phyloP scores from a whole-genome alignment of 2,329 filamentous ascomycete species.

The Pseudogymnoascus sp. region DNA sequence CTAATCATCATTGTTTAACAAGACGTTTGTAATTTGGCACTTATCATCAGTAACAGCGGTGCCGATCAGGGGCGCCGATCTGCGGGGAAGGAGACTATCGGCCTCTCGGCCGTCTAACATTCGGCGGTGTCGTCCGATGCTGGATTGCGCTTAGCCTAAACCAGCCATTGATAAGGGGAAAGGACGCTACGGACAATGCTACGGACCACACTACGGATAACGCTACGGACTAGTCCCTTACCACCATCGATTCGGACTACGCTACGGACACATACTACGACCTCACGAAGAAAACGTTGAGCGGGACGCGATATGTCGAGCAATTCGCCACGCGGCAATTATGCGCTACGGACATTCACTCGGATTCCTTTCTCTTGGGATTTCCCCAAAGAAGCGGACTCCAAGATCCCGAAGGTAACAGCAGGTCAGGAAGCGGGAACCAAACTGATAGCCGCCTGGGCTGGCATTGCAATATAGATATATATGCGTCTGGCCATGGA shows the following conservation, averaged over 20 bases:
- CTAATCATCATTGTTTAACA: neutral
- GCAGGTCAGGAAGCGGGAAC: neutral
- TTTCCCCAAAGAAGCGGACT: neutral
- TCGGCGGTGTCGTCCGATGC: neutral
- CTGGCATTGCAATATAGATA: neutral
- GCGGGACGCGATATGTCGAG: neutral
- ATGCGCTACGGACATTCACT: conserved; percentile 2
- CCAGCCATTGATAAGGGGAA: neutral
- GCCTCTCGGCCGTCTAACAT: neutral
- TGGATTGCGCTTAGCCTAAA: neutral
- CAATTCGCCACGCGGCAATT: neutral
- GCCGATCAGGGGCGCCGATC: neutral
- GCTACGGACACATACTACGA: neutral
- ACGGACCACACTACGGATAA: neutral
- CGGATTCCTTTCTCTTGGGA: neutral
- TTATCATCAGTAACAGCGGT: neutral
- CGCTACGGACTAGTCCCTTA: neutral
- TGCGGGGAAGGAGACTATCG: neutral
- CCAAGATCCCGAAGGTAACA: neutral
- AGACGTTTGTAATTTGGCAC: neutral
- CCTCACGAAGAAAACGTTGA: neutral
- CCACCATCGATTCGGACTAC: neutral
- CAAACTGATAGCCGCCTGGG: neutral
- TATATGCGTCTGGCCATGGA: neutral
- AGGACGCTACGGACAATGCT: neutral